Conservation (phyloP, 352 stramenopile species). For the Pythium rhizo-oryzae region DNA sequence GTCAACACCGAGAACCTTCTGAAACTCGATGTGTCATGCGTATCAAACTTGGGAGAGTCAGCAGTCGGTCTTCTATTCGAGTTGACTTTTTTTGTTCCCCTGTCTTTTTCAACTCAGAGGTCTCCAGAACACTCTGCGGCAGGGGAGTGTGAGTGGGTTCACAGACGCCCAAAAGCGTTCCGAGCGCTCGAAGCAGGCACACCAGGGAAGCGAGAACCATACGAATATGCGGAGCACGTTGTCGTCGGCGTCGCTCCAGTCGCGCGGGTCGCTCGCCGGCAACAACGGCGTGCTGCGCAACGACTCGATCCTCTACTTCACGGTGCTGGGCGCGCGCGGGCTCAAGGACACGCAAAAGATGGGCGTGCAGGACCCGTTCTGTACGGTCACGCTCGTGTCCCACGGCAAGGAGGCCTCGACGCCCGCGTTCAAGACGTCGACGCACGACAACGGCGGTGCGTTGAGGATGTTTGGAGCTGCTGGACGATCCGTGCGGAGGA, state of each 20-base stretch:
- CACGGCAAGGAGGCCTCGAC: constrained; percentile 51
- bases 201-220: neutral
- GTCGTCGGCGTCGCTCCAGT: constrained; percentile 17
- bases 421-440: constrained; percentile 71
- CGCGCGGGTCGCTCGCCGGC: constrained; percentile 22
- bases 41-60: neutral
- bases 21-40: neutral
- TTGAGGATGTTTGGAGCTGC: neutral
- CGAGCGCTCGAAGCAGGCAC: neutral
- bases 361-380: constrained; percentile 79
- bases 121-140: too few species aligned
- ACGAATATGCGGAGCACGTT: constrained; percentile 10
- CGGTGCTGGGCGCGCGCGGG: constrained; percentile 59
- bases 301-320: constrained; percentile 73
- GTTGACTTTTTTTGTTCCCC: neutral
- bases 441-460: constrained; percentile 70
- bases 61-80: neutral
- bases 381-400: constrained; percentile 58
- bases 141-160: constrained; percentile 6
- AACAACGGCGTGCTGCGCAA: constrained; percentile 49
- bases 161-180: neutral
- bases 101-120: neutral
- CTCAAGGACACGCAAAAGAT: constrained; percentile 73
- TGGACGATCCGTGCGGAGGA: neutral
- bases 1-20: neutral